Conservation (phyloP, 768 basidiomycete species). For the Mycena venus region DNA sequence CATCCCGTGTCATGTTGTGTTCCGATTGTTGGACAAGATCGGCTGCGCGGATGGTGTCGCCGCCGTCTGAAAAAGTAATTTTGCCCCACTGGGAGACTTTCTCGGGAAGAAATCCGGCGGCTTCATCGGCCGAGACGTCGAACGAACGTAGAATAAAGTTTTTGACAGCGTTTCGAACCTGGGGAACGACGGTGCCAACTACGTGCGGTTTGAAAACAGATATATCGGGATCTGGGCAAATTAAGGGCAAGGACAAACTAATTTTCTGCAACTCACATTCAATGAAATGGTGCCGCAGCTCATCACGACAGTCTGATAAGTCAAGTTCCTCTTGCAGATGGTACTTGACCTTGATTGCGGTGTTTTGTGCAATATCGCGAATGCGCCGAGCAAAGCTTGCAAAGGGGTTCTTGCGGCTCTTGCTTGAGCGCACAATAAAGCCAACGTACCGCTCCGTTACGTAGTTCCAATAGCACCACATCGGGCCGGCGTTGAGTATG, state of each 20-base stretch:
- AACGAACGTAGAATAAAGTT: slow-evolving; percentile 6
- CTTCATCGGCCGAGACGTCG: neutral
- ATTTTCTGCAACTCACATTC: neutral
- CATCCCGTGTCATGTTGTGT: neutral
- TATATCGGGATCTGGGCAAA: slow-evolving; percentile 2
- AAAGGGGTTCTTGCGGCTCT: slow-evolving; percentile 3
- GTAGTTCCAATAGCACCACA: slow-evolving; percentile 22
- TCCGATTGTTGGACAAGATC: slow-evolving; percentile 2
- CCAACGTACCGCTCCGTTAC: slow-evolving; percentile 10
- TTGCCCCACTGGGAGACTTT: slow-evolving; percentile 15
- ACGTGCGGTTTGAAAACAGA: slow-evolving; percentile 2
- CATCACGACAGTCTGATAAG: neutral
- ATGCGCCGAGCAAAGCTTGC: slow-evolving; percentile 10
- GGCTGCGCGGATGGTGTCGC: slow-evolving; percentile 9
- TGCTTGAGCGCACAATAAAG: neutral
- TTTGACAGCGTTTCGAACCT: neutral
- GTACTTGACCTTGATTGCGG: neutral
- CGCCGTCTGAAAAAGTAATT: slow-evolving; percentile 15
- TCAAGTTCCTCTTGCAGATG: neutral
- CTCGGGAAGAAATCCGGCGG: neutral
- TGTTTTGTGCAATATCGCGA: slow-evolving; percentile 12
- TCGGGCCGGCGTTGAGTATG: slow-evolving; percentile 8
- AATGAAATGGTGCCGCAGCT: neutral
- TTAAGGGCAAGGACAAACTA: neutral
- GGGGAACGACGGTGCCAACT: neutral